Conservation (phyloP, 768 basidiomycete species). For the Mycena polygramma region DNA sequence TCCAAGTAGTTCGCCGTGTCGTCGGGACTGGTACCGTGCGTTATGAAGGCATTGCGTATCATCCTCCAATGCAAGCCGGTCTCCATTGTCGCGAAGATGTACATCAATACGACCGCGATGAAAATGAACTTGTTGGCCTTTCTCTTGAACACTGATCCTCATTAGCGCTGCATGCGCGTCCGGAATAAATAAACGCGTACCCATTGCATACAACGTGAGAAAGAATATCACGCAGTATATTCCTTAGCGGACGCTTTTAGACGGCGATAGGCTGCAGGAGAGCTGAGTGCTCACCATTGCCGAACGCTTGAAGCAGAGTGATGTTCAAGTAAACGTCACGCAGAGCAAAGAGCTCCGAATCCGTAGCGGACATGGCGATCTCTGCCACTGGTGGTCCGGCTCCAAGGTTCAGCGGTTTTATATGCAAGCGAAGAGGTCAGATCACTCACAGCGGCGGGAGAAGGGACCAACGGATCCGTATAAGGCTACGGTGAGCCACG, state of each 20-base stretch:
- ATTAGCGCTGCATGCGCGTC: background rate
- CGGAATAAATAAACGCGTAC: slow-evolving; percentile 2
- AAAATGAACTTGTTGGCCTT: slow-evolving; percentile 20
- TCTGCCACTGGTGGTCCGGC: background rate
- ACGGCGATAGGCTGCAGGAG: background rate
- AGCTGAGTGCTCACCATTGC: slow-evolving; percentile 18
- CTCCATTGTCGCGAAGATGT: slow-evolving; percentile 26
- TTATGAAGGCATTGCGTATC: slow-evolving; percentile 26
- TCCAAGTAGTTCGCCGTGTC: slow-evolving; percentile 13
- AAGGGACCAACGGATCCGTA: slow-evolving; percentile 12
- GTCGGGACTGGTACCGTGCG: slow-evolving; percentile 22
- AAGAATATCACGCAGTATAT: slow-evolving; percentile 32
- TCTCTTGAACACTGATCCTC: slow-evolving; percentile 22
- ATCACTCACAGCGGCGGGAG: background rate
- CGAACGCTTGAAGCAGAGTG: slow-evolving; percentile 25
- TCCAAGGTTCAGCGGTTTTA: background rate
- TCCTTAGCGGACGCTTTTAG: slow-evolving; percentile 1
- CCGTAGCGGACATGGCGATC: slow-evolving; percentile 18
- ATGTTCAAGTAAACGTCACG: slow-evolving; percentile 33
- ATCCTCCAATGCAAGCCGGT: slow-evolving; percentile 30
- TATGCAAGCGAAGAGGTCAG: background rate
- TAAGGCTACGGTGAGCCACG: background rate
- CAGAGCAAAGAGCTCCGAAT: slow-evolving; percentile 19
- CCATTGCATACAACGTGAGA: slow-evolving; percentile 33
- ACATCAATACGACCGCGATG: slow-evolving; percentile 24